These are phyloP conservation scores for Gossypium ekmanianum DNA, from an alignment of 345 rosid species.

Conservation along the genomic window DNA sequence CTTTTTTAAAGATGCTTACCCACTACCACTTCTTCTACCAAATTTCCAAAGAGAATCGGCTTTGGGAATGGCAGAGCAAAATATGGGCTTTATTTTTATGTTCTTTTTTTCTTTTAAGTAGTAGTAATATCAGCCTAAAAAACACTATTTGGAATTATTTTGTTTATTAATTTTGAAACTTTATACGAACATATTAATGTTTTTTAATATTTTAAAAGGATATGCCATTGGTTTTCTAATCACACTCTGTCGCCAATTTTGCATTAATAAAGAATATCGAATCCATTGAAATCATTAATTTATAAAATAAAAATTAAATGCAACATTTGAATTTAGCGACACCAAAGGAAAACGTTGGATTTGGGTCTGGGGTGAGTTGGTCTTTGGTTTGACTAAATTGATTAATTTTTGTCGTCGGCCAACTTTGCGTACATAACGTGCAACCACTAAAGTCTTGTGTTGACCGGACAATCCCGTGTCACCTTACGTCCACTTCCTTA, in stretches of 20 bases:
- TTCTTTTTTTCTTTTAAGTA: neutral
- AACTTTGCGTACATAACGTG: slow-evolving; percentile 4
- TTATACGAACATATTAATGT: too few species aligned
- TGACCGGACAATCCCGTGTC: neutral
- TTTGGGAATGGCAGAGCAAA: slow-evolving; percentile 49
- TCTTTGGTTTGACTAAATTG: neutral
- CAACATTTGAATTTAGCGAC: neutral
- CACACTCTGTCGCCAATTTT: too few species aligned
- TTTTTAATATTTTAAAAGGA: too few species aligned
- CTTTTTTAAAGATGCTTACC: slow-evolving; percentile 1
- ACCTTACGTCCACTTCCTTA: neutral
- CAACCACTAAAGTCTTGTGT: neutral
- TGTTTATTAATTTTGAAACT: too few species aligned
- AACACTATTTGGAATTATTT: too few species aligned
- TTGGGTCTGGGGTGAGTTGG: neutral
- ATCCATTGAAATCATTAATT: too few species aligned
- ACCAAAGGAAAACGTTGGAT: neutral
- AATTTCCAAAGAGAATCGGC: slow-evolving; percentile 34
- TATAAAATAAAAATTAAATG: too few species aligned
- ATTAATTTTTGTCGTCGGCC: neutral
- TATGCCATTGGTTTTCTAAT: too few species aligned
- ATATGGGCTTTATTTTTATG: slow-evolving; percentile 1
- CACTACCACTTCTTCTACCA: neutral
- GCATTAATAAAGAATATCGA: too few species aligned
- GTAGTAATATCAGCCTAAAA: neutral